Evolutionary conservation across 805 yeast genomes (phyloP), one percentile per base, ranked within the genome.

Genomic region (Ogataea methanolica): DNA sequence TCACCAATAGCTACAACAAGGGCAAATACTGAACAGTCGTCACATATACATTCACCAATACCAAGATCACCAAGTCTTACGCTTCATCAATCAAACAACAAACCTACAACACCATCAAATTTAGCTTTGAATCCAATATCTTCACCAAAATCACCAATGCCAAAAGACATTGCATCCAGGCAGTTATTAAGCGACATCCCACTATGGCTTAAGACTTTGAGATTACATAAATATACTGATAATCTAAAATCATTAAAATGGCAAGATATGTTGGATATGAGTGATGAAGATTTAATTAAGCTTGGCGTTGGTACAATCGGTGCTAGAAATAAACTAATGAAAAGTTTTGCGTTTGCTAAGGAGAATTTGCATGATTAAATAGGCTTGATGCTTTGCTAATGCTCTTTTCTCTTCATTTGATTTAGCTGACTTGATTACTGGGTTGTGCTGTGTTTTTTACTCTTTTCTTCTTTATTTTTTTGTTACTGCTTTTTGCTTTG

Each of bases 281-380:
- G 73, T 50, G 96, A 92, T 62, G 76, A 69, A 5, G 78, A 81
- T 48, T 73, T 94, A 58, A 89, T 84, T 54, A 75, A 74, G 4
- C 74, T 82, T 48, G 99, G 99, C 6, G 97, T 94, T 37, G 79
- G 82, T 55, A 97, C 99, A 0, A 74, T 94, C 55, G 99, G 99
- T 6, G 99, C 99, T 0, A 75, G 99, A 53, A 79, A 97, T 48
- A 94, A 94, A 69, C 76, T 94, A 65, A 70, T 94, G 59, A 94
- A 94, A 70, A 95, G 96, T 35, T 94, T 94, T 70, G 87, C 82
- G 50, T 84, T 83, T 47, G 96, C 92, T 40, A 81, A 80, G 59
- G 84, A 76, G 71, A 73, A 57, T 37, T 42, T 59, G 29, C 65
- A 59, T 43, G 65, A 60, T 17, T 55, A 46, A 47, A 41, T 17